Conservation (phyloP, 805 yeast genomes). For the Suhomyces xylopsoci region DNA sequence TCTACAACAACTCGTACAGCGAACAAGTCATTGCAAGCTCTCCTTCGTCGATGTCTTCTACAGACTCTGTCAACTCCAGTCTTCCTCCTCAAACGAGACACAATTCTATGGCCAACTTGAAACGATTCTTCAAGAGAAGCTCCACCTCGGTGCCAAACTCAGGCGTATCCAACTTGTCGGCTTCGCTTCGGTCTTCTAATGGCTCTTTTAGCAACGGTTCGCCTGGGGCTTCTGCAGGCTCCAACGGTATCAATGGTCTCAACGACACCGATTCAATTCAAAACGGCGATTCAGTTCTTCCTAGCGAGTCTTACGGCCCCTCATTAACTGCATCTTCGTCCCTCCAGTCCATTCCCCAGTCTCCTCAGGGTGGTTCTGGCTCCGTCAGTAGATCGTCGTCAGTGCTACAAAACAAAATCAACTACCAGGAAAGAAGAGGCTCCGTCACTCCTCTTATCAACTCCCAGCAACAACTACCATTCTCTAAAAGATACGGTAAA, state of each 20-base stretch:
- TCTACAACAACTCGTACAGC: slow-evolving; percentile 36
- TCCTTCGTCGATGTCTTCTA: slow-evolving; percentile 26
- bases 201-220: slow-evolving; percentile 5
- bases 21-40: slow-evolving; percentile 27
- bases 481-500: slow-evolving; percentile 72
- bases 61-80: slow-evolving; percentile 28
- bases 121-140: slow-evolving; percentile 63
- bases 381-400: slow-evolving; percentile 31
- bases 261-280: slow-evolving; percentile 4
- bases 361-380: slow-evolving; percentile 26
- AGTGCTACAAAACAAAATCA: slow-evolving; percentile 27
- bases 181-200: slow-evolving; percentile 19
- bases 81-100: slow-evolving; percentile 50
- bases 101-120: slow-evolving; percentile 75
- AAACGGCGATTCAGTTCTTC: slow-evolving; percentile 8
- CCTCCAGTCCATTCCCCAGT: slow-evolving; percentile 33
- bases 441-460: slow-evolving; percentile 31
- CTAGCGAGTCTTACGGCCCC: slow-evolving; percentile 17
- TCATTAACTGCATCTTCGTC: slow-evolving; percentile 29
- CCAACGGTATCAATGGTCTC: background rate
- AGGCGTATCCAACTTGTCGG: slow-evolving; percentile 19
- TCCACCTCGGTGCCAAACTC: slow-evolving; percentile 17
- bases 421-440: slow-evolving; percentile 33
- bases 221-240: background rate
- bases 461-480: slow-evolving; percentile 42